A percentile compares a stretch with the other conserved stretches of the same genome.
Evolutionary conservation across 352 stramenopile genomes (phyloP).

Genomic region (Pythium monospermum): DNA sequence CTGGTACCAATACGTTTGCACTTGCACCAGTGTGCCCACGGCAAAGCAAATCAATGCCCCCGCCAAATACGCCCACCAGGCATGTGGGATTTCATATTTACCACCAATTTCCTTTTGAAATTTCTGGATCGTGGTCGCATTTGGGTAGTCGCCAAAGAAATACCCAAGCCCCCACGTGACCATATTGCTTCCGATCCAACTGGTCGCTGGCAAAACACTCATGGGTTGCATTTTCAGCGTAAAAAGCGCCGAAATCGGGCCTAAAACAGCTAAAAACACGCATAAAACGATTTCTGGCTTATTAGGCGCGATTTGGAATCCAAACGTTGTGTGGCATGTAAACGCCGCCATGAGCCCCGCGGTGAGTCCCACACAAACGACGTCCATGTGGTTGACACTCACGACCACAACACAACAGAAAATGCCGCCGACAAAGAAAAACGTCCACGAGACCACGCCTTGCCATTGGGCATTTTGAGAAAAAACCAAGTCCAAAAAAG

Average conservation of each 20-base stretch:
- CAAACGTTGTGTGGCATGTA: slow-evolving; percentile 28
- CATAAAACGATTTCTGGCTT: slow-evolving; percentile 21
- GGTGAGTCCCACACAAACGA: slow-evolving; percentile 29
- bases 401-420: slow-evolving; percentile 25
- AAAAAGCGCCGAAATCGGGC: slow-evolving; percentile 33
- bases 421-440: slow-evolving; percentile 33
- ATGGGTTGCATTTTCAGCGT: slow-evolving; percentile 54
- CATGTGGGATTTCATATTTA: slow-evolving; percentile 55
- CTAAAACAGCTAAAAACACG: slow-evolving; percentile 34
- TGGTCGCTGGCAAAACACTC: slow-evolving; percentile 50
- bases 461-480: slow-evolving; percentile 19
- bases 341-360: slow-evolving; percentile 31
- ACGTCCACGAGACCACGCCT: slow-evolving; percentile 28
- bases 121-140: slow-evolving; percentile 42
- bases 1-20: slow-evolving; percentile 6
- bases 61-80: slow-evolving; percentile 74
- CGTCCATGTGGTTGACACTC: slow-evolving; percentile 11
- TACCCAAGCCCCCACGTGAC: slow-evolving; percentile 59
- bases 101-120: slow-evolving; percentile 34
- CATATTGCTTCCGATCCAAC: slow-evolving; percentile 47
- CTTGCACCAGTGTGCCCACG: slow-evolving; percentile 33
- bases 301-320: slow-evolving; percentile 18
- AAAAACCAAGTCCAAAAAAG: slow-evolving; percentile 49
- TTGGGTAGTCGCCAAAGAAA: slow-evolving; percentile 65
- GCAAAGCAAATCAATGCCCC: slow-evolving; percentile 50